These are phyloP conservation scores for Penicillium italicum DNA, from an alignment of 2,329 filamentous ascomycete species.

Conservation along the genomic window DNA sequence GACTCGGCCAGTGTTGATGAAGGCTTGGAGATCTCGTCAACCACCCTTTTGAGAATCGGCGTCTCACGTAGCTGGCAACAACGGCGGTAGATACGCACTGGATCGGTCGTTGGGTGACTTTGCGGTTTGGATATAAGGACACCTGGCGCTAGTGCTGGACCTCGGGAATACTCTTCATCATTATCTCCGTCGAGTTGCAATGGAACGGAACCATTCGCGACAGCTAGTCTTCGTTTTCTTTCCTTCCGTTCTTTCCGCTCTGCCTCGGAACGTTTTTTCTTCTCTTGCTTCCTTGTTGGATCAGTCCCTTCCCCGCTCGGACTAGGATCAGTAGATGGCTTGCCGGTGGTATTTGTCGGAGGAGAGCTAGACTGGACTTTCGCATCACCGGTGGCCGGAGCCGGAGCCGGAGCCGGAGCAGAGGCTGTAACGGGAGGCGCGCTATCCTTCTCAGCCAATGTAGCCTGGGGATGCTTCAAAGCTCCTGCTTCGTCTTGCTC, in stretches of 20 bases:
- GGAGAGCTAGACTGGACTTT: constrained; percentile 11
- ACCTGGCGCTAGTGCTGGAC: constrained; percentile 26
- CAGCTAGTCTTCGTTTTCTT: constrained; percentile 76
- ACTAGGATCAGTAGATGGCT: constrained; percentile 20
- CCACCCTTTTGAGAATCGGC: constrained; percentile 85
- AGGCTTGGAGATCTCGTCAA: constrained; percentile 74
- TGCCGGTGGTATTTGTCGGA: constrained; percentile 4
- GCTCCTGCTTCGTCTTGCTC: constrained; percentile 70
- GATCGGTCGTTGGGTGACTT: constrained; percentile 78
- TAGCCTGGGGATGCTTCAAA: constrained; percentile 62
- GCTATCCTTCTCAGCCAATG: constrained; percentile 55
- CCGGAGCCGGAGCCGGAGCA: not conserved
- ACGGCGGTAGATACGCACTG: constrained; percentile 84
- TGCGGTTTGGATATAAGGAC: constrained; percentile 51
- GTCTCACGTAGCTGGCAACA: constrained; percentile 94
- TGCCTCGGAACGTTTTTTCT: constrained; percentile 92
- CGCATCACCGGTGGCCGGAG: not conserved
- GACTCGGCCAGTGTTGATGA: constrained; percentile 61
- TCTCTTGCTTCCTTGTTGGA: constrained; percentile 77
- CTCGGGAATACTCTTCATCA: constrained; percentile 54
- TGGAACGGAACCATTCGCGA: constrained; percentile 81
- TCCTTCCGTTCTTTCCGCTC: constrained; percentile 90
- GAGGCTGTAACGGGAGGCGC: not conserved
- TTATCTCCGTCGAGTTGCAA: constrained; percentile 74
- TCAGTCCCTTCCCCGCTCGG: constrained; percentile 36